Conservation (phyloP, 2,329 filamentous ascomycete species). For the Fusarium dlaminii region DNA sequence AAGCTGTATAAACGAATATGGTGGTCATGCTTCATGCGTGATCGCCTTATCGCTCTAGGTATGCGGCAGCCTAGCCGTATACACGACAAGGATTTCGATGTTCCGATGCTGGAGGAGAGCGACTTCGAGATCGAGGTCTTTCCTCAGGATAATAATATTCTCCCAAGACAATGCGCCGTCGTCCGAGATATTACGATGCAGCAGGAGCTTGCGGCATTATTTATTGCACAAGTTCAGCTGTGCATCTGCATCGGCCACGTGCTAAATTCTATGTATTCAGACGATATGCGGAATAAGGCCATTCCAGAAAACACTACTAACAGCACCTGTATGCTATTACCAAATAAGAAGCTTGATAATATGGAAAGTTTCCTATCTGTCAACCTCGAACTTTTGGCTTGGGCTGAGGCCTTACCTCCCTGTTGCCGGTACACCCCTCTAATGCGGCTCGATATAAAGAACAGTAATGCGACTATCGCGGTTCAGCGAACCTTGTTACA, state of each 20-base stretch:
- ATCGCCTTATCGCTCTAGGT: slow-evolving; percentile 89
- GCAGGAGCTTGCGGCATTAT: slow-evolving; percentile 83
- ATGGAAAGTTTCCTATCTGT: slow-evolving; percentile 81
- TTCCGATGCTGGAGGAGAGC: slow-evolving; percentile 84
- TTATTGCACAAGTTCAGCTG: slow-evolving; percentile 88
- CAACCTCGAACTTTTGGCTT: slow-evolving; percentile 80
- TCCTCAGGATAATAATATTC: slow-evolving; percentile 72
- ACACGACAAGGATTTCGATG: slow-evolving; percentile 92
- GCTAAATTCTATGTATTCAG: slow-evolving; percentile 89
- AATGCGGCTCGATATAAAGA: slow-evolving; percentile 63
- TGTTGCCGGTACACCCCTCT: slow-evolving; percentile 74
- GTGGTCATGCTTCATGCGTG: slow-evolving; percentile 98
- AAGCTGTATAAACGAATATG: slow-evolving; percentile 94
- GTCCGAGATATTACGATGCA: slow-evolving; percentile 78
- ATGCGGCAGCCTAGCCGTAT: slow-evolving; percentile 94
- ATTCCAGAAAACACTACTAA: slow-evolving; percentile 79
- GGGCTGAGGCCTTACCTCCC: slow-evolving; percentile 76
- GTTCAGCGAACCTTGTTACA: slow-evolving; percentile 86
- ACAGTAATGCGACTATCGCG: slow-evolving; percentile 68
- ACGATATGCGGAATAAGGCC: slow-evolving; percentile 83
- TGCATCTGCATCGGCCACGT: slow-evolving; percentile 91
- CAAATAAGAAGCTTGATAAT: slow-evolving; percentile 87
- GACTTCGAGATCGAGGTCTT: slow-evolving; percentile 84
- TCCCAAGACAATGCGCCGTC: slow-evolving; percentile 75
- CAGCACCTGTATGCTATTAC: slow-evolving; percentile 87